These are phyloP conservation scores for Fusarium sublunatum DNA, from an alignment of 2,329 filamentous ascomycete genomes.

Conservation along the genomic window DNA sequence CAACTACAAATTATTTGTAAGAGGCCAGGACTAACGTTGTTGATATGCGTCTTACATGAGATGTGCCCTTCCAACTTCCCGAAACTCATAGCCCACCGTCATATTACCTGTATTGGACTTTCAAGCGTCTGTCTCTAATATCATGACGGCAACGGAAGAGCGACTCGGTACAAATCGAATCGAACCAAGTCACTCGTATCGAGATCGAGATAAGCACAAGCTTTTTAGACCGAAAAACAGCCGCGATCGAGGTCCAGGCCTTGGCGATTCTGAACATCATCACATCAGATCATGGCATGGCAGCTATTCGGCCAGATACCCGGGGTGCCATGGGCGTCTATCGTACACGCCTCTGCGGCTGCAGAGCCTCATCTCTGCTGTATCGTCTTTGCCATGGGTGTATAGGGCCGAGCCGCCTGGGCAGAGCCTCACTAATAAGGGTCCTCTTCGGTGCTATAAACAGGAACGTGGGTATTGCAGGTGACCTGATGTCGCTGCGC, in stretches of 20 bases:
- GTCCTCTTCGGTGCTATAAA: conserved; percentile 6
- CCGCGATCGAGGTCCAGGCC: conserved; percentile 15
- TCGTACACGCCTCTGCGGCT: conserved; percentile 6
- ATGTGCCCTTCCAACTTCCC: neutral
- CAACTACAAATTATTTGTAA: conserved; percentile 10
- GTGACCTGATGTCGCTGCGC: conserved; percentile 11
- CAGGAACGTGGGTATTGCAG: neutral
- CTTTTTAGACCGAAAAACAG: conserved; percentile 30
- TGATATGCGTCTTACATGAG: conserved; percentile 4
- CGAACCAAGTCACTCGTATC: neutral
- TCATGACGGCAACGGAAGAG: conserved; percentile 17
- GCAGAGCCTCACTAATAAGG: conserved; percentile 9
- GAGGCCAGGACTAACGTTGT: conserved; percentile 6
- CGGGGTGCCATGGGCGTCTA: conserved; percentile 12
- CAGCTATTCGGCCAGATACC: conserved; percentile 32
- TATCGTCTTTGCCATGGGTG: conserved; percentile 2
- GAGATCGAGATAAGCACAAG: conserved; percentile 11
- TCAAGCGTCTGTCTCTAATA: neutral
- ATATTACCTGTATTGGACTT: neutral
- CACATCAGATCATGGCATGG: conserved; percentile 35
- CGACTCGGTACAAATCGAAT: conserved; percentile 14
- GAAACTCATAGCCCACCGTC: neutral
- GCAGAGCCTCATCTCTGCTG: conserved; percentile 25
- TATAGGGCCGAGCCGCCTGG: conserved; percentile 25
- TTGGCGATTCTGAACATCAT: conserved; percentile 7